Evolutionary conservation across 352 stramenopile genomes (phyloP).

Genomic region (Phytophthora hibernalis): DNA sequence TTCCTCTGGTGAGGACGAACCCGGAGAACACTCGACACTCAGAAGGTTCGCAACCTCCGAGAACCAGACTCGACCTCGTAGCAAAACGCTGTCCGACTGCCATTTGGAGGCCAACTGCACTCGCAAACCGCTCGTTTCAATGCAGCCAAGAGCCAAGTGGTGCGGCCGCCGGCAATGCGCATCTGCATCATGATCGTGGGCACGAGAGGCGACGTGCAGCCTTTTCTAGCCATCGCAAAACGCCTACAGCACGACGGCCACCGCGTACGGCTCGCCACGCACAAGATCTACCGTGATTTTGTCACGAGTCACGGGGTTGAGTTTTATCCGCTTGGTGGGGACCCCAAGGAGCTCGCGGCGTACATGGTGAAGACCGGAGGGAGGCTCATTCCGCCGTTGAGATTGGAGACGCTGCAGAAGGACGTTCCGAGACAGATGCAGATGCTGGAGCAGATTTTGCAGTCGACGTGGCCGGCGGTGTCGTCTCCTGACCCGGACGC

Average conservation of each 20-base stretch:
- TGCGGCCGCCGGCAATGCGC: slow-evolving; percentile 51
- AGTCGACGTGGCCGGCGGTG: slow-evolving; percentile 87
- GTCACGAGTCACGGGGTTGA: slow-evolving; percentile 74
- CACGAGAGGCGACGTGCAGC: slow-evolving; percentile 83
- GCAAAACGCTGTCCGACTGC: slow-evolving; percentile 32
- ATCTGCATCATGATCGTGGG: slow-evolving; percentile 91
- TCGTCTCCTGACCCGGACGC: slow-evolving; percentile 73
- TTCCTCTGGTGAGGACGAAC: slow-evolving; percentile 27
- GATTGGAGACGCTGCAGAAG: slow-evolving; percentile 56
- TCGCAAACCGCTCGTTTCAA: slow-evolving; percentile 16
- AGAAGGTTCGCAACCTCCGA: background rate
- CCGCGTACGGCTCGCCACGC: slow-evolving; percentile 90
- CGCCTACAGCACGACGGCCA: slow-evolving; percentile 85
- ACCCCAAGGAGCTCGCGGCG: slow-evolving; percentile 73
- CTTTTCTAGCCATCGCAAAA: slow-evolving; percentile 84
- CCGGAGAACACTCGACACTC: slow-evolving; percentile 25
- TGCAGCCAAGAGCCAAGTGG: slow-evolving; percentile 13
- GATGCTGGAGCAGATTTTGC: slow-evolving; percentile 90
- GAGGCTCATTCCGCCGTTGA: slow-evolving; percentile 62
- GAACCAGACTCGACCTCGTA: slow-evolving; percentile 18
- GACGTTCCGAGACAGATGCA: slow-evolving; percentile 84
- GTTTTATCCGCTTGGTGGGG: slow-evolving; percentile 75
- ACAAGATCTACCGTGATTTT: slow-evolving; percentile 85
- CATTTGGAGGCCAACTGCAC: slow-evolving; percentile 23
- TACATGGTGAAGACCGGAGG: slow-evolving; percentile 93